Percentiles rank a stretch among this genome's conserved stretches.
These are phyloP conservation scores for Curvularia sp. DNA, from an alignment of 2,329 filamentous ascomycete species.

Conservation along the genomic window DNA sequence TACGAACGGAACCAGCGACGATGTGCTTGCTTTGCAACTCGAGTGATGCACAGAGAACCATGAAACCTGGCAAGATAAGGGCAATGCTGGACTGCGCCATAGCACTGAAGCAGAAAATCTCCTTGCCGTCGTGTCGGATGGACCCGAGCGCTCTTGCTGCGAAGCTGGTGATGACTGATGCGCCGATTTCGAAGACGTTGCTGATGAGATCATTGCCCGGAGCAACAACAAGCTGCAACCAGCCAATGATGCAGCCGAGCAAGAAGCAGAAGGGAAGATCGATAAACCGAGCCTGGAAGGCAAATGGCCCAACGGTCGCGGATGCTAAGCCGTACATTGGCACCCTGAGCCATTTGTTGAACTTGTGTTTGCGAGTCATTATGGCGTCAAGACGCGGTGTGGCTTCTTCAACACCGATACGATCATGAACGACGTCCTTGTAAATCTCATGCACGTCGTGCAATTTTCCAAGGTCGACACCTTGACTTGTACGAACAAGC, in stretches of 20 bases:
- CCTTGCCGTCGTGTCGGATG: conserved; percentile 50
- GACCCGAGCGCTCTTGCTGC: conserved; percentile 59
- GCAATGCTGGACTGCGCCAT: conserved; percentile 60
- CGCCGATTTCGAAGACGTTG: conserved; percentile 60
- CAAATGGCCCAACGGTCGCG: conserved; percentile 78
- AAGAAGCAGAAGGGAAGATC: conserved; percentile 80
- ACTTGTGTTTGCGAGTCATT: conserved; percentile 64
- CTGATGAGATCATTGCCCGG: conserved; percentile 75
- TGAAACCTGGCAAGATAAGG: conserved; percentile 60
- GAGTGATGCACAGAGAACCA: conserved; percentile 58
- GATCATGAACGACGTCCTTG: conserved; percentile 81
- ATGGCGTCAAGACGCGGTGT: conserved; percentile 69
- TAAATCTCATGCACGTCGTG: conserved; percentile 79
- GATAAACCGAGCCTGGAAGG: conserved; percentile 77
- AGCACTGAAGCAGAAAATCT: conserved; percentile 60
- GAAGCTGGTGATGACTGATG: conserved; percentile 60
- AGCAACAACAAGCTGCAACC: conserved; percentile 76
- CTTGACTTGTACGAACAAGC: conserved; percentile 71
- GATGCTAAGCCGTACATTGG: conserved; percentile 78
- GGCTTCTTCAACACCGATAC: conserved; percentile 75
- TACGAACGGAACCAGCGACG: conserved; percentile 60
- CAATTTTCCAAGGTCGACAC: conserved; percentile 76
- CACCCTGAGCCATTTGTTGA: conserved; percentile 59
- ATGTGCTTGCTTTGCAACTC: conserved; percentile 59
- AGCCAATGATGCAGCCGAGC: conserved; percentile 75